Base-by-base conservation (phyloP, 305 asterid species). In the Fraxinus dipetala region DNA sequence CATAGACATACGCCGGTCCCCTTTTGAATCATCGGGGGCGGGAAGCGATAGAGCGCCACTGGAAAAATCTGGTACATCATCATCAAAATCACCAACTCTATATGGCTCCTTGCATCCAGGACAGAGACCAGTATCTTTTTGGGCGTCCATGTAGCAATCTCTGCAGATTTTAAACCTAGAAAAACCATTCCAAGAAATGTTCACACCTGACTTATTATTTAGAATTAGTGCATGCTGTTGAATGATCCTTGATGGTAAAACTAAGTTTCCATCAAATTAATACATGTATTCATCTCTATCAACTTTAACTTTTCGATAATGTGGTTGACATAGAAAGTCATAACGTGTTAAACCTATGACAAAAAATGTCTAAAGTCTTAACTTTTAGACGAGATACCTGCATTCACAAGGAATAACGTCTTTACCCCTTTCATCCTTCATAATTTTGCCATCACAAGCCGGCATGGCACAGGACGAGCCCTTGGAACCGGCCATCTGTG, bases 61-160 rank as follows among this genome's bases (percentile, higher is more conserved):
- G 0, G 90, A 86, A 79, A 76, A 89, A 76, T 86, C 83, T 2
- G 85, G 84, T 5, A 36, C 80, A 0, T 89, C 92, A 0, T 89
- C 92, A 0, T 89, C 89, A 51, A 79, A 78, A 56, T 89, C 92
- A 11, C 89, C 91, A 0, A 80, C 82, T 40, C 83, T 88, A 79
- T 88, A 89, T 5, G 86, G 84, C 80, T 89, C 92, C 82, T 89
- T 89, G 80, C 92, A 89, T 65, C 92, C 92, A 0, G 92, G 92
- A 79, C 92, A 89, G 16, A 82, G 2, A 13, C 90, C 89, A 7
- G 89, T 81, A 5, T 88, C 92, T 48, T 88, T 85, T 56, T 88
- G 89, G 65, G 92, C 90, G 51, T 89, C 92, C 89, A 88, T 79
- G 75, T 84, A 89, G 80, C 92, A 89, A 73, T 89, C 92, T 84